Evolutionary conservation across 768 basidiomycete species (phyloP).

Genomic region (Tylopilus sp.): DNA sequence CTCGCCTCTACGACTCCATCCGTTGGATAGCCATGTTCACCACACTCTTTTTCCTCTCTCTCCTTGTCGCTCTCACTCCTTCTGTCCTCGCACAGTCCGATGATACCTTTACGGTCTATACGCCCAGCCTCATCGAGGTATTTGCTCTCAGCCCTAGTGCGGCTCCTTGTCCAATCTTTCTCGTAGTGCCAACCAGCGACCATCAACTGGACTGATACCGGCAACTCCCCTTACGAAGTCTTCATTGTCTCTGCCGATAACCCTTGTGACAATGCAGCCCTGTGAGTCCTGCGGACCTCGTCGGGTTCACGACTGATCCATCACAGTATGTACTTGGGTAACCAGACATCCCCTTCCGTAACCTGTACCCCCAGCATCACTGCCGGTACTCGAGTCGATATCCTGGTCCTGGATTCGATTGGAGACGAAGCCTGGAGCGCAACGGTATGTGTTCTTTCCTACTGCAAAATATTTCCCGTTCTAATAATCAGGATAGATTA

Average conservation of each 20-base stretch:
- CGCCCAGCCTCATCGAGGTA: conserved; percentile 56
- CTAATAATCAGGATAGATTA: conserved; percentile 27
- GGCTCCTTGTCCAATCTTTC: not conserved
- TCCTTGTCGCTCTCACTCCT: conserved; percentile 56
- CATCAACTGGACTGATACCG: conserved; percentile 48
- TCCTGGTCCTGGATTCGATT: conserved; percentile 51
- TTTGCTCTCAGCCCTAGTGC: not conserved
- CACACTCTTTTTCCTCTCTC: conserved; percentile 71
- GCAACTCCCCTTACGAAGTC: conserved; percentile 53
- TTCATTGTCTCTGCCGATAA: conserved; percentile 49
- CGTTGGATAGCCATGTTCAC: conserved; percentile 56
- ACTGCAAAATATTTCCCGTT: not conserved
- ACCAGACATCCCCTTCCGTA: conserved; percentile 42
- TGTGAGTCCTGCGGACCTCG: conserved; percentile 41
- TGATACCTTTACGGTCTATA: conserved; percentile 44
- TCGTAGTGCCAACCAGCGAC: conserved; percentile 49
- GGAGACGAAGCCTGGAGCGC: conserved; percentile 68
- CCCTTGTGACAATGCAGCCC: conserved; percentile 49
- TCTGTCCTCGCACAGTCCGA: conserved; percentile 45
- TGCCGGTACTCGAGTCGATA: conserved; percentile 44
- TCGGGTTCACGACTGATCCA: conserved; percentile 4
- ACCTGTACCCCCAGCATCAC: conserved; percentile 41
- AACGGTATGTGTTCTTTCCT: conserved; percentile 42
- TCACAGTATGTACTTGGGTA: conserved; percentile 56
- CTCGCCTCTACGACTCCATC: not conserved